phyloP scores from a whole-genome alignment of 192 early-diverging fungal genomes.

The Haplosporangium gracile region DNA sequence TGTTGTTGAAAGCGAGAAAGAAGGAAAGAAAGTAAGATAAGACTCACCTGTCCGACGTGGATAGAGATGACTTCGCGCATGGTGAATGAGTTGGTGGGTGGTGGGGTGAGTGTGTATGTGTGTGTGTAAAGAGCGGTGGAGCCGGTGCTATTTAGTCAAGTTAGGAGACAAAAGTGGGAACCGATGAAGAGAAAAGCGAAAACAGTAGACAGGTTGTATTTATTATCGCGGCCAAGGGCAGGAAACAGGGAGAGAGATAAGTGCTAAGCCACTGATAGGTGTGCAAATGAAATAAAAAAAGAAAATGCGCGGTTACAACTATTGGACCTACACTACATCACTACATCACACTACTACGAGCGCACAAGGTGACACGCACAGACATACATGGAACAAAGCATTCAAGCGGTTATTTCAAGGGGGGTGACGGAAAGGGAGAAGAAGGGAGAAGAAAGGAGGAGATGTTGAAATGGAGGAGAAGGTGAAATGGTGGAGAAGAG shows the following conservation, averaged over 20 bases:
- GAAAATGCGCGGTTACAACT: neutral
- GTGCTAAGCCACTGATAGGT: neutral
- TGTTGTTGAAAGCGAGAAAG: neutral
- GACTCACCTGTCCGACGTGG: constrained; percentile 57
- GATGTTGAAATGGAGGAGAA: no score
- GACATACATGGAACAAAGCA: neutral
- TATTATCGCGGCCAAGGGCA: neutral
- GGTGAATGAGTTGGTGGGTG: constrained; percentile 8
- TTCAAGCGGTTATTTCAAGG: neutral
- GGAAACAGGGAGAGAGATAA: neutral
- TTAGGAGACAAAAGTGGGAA: constrained; percentile 50
- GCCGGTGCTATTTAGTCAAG: constrained; percentile 45
- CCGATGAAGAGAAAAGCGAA: constrained; percentile 46
- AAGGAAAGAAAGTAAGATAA: neutral
- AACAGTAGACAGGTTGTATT: neutral
- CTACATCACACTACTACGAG: neutral
- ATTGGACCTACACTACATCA: neutral
- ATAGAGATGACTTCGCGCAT: constrained; percentile 55
- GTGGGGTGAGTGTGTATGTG: neutral
- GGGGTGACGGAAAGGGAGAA: no score
- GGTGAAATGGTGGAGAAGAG: no score
- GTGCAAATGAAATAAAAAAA: neutral
- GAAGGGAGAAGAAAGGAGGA: no score
- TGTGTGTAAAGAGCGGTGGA: constrained; percentile 23
- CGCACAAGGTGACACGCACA: neutral